Conservation (phyloP, 495 filamentous ascomycete genomes). For the Neurospora tetrasperma region DNA sequence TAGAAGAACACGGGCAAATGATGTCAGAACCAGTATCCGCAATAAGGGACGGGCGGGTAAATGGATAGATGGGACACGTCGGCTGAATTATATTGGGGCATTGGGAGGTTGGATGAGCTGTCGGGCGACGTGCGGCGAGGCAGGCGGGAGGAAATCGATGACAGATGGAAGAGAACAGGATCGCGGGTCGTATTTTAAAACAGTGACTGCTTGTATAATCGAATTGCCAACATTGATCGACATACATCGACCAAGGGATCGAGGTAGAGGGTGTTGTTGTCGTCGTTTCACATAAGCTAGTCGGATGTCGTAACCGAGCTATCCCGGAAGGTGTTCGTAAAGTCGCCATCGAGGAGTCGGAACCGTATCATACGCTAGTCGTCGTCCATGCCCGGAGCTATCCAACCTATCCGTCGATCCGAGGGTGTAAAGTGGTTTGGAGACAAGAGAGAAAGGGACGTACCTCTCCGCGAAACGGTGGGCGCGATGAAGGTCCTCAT, state of each 20-base stretch:
- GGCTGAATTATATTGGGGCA: neutral
- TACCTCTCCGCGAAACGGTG: conserved; percentile 67
- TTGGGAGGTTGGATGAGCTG: neutral
- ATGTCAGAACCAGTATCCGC: neutral
- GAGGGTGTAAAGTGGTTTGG: neutral
- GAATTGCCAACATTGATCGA: neutral
- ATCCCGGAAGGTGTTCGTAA: neutral
- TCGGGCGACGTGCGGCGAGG: neutral
- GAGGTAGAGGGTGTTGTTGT: neutral
- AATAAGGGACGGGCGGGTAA: neutral
- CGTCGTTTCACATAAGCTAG: neutral
- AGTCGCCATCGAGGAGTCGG: neutral
- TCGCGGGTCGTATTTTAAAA: neutral
- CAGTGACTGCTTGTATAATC: neutral
- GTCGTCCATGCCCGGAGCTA: neutral
- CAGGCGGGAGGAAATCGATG: neutral
- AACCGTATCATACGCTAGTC: neutral
- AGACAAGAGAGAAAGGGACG: conserved; percentile 11
- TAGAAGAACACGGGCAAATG: conserved; percentile 10
- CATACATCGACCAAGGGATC: neutral
- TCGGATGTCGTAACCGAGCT: neutral
- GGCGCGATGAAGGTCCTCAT: conserved; percentile 75
- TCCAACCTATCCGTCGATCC: neutral
- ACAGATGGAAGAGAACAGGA: neutral
- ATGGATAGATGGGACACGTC: neutral